Evolutionary conservation across 2,329 filamentous ascomycete species (phyloP), one percentile per base, ranked within the genome.

Genomic region (Penicillium sp.): DNA sequence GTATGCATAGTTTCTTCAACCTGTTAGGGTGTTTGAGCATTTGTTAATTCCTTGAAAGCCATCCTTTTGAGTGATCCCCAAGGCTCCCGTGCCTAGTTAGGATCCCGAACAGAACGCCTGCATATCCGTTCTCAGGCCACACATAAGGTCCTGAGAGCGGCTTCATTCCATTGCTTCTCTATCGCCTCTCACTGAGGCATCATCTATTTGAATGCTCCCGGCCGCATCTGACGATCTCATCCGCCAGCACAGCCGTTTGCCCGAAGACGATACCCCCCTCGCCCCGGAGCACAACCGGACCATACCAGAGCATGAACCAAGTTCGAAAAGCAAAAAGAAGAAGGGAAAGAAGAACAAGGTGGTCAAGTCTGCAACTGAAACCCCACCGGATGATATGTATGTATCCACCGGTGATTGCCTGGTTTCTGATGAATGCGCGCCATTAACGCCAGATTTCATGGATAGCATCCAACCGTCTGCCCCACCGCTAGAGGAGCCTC

Each of bases 191-290:
- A 50, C 51, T 58, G 68, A 70, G 70, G 70, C 64, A 62, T 62
- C 58, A 58, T 65, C 62, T 69, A 35, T 66, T 76, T 76, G 72
- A 69, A 77, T 77, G 75, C 73, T 70, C 69, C 72, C 73, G 65
- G 72, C 67, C 66, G 69, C 70, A 55, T 72, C 72, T 64, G 74
- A 74, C 69, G 68, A 72, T 61, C 57, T 66, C 54, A 70, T 70
- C 62, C 70, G 66, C 66, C 73, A 71, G 60, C 68, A 72, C 38
- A 72, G 64, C 66, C 74, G 62, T 66, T 72, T 67, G 32, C 59
- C 68, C 44, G 68, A 71, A 61, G 67, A 71, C 59, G 69, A 71
- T 39, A 66, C 52, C 47, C 58, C 70, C 16, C 60, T 68, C 37
- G 50, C 58, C 22, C 64, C 69, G 45, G 69, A 69, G 61, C 62